A percentile compares a stretch with the other conserved stretches of the same genome.
Conservation (phyloP, 1,284 basidiomycete species). For the Termitomyces sp. region DNA sequence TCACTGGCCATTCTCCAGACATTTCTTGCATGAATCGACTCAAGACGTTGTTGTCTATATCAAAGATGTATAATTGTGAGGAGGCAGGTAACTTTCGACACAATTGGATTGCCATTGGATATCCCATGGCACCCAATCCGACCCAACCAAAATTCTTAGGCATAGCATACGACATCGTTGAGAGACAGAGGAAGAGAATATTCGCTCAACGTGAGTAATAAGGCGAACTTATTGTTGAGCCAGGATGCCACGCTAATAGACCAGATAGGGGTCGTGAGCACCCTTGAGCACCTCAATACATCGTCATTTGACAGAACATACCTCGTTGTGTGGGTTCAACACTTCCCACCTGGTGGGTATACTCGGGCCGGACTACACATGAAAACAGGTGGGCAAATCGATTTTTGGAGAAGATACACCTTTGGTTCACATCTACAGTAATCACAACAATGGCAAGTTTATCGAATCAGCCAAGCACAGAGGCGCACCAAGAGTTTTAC, state of each 20-base stretch:
- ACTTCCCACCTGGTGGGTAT: background rate
- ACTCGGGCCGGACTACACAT: background rate
- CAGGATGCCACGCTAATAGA: background rate
- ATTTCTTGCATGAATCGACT: conserved; percentile 24
- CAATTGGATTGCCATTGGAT: conserved; percentile 36
- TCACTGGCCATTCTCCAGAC: conserved; percentile 18
- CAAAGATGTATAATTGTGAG: conserved; percentile 29
- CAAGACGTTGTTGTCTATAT: conserved; percentile 26
- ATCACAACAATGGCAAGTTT: conserved; percentile 18
- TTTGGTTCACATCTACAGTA: background rate
- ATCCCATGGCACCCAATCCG: conserved; percentile 38
- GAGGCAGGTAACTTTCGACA: conserved; percentile 25
- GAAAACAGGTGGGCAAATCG: background rate
- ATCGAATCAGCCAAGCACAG: conserved; percentile 25
- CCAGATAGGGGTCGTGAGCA: background rate
- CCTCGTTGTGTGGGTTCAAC: background rate
- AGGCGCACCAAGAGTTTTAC: conserved; percentile 35
- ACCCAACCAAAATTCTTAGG: conserved; percentile 33
- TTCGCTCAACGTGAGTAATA: background rate
- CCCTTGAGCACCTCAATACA: background rate
- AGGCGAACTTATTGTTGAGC: background rate
- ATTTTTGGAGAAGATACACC: background rate
- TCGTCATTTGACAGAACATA: conserved; percentile 2
- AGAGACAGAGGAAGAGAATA: background rate
- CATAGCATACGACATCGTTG: conserved; percentile 13